Conservation (phyloP, 306 rosid species). For the Elaeagnus macrophylla region DNA sequence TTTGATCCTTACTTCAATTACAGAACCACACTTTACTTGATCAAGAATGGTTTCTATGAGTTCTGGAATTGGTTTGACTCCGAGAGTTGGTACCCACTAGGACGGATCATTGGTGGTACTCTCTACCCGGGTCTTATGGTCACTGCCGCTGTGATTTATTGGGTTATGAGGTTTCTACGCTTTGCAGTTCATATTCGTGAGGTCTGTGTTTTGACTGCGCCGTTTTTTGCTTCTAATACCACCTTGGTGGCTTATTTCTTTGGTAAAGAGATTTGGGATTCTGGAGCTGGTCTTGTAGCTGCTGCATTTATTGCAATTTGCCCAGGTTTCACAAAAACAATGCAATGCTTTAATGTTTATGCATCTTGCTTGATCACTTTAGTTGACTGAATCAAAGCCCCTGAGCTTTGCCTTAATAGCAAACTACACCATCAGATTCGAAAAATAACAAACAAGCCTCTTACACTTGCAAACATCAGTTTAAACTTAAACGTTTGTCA, state of each 20-base stretch:
- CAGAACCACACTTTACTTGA: constrained; percentile 75
- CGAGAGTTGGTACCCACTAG: constrained; percentile 94
- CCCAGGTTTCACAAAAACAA: constrained; percentile 19
- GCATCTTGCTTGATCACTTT: too few relatives aligned
- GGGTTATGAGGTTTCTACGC: constrained; percentile 50
- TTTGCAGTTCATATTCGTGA: constrained; percentile 88
- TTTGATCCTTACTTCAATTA: constrained; percentile 97
- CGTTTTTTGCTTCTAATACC: constrained; percentile 91
- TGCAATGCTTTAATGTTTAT: too few relatives aligned
- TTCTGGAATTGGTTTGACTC: constrained; percentile 99
- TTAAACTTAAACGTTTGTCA: too few relatives aligned
- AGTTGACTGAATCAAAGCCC: too few relatives aligned
- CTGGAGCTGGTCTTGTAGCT: constrained; percentile 93
- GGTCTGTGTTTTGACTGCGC: constrained; percentile 91
- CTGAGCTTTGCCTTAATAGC: too few relatives aligned
- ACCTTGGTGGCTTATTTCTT: constrained; percentile 85
- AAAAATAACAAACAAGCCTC: too few relatives aligned
- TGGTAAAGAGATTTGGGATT: constrained; percentile 89
- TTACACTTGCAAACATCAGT: too few relatives aligned
- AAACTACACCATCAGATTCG: too few relatives aligned
- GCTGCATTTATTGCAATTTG: constrained; percentile 91
- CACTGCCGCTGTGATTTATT: constrained; percentile 78
- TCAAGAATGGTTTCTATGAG: constrained; percentile 73
- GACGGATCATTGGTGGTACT: constrained; percentile 90
- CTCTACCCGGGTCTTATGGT: constrained; percentile 97